Percentiles rank a stretch among this genome's conserved stretches.
phyloP scores from a whole-genome alignment of 768 basidiomycete genomes.

The Leccinum pellstonianum region DNA sequence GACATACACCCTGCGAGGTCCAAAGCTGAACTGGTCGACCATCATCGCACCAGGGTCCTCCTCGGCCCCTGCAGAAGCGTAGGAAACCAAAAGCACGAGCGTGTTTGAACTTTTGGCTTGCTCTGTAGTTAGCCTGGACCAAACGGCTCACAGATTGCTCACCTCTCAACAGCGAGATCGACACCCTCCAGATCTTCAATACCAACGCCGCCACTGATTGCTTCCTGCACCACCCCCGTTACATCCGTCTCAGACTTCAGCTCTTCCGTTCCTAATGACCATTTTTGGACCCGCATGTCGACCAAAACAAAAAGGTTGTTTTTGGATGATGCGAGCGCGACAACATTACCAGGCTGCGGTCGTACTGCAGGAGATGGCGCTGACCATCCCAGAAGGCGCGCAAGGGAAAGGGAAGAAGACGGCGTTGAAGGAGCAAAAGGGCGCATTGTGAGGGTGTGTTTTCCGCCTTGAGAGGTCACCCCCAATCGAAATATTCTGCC shows the following conservation, averaged over 20 bases:
- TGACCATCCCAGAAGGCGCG: constrained; percentile 43
- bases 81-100: constrained; percentile 65
- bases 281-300: constrained; percentile 66
- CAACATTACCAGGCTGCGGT: constrained; percentile 59
- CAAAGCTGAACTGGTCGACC: constrained; percentile 39
- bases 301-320: constrained; percentile 67
- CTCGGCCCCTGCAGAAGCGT: constrained; percentile 50
- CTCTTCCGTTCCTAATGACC: constrained; percentile 58
- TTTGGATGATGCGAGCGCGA: constrained; percentile 55
- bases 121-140: constrained; percentile 1
- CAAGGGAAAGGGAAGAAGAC: constrained; percentile 42
- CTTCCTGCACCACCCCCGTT: constrained; percentile 44
- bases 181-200: constrained; percentile 71
- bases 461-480: constrained; percentile 67
- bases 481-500: constrained; percentile 65
- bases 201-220: constrained; percentile 45
- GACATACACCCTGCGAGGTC: constrained; percentile 64
- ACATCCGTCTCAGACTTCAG: constrained; percentile 56
- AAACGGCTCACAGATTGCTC: constrained; percentile 13
- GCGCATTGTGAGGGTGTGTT: constrained; percentile 56
- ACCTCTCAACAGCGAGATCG: constrained; percentile 66
- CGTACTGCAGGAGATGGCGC: constrained; percentile 37
- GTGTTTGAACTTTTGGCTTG: constrained; percentile 44
- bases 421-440: constrained; percentile 54
- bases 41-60: constrained; percentile 37